Conservation (phyloP, 2,329 filamentous ascomycete genomes). For the Fusarium nanum region DNA sequence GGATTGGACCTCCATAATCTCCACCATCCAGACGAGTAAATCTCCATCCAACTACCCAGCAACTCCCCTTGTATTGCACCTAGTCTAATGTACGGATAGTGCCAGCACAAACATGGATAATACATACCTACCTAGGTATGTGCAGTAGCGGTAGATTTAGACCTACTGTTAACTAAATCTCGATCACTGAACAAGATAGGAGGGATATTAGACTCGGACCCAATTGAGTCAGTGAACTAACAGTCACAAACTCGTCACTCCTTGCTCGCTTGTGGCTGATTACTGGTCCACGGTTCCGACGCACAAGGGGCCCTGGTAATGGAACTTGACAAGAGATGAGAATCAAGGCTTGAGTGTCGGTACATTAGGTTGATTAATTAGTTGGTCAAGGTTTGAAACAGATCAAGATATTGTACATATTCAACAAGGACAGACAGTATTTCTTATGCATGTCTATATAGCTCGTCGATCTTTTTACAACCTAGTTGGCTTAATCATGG, state of each 20-base stretch:
- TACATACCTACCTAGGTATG: background rate
- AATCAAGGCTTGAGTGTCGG: constrained; percentile 2
- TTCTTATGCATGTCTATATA: background rate
- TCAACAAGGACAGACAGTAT: background rate
- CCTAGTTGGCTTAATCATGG: background rate
- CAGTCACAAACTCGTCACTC: constrained; percentile 2
- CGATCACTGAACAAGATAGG: constrained; percentile 31
- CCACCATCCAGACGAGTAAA: constrained; percentile 3
- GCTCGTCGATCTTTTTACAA: background rate
- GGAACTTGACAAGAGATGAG: background rate
- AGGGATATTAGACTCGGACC: background rate
- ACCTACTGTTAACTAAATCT: constrained; percentile 29
- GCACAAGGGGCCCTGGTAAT: constrained; percentile 5
- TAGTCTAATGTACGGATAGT: background rate
- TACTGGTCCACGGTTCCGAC: background rate
- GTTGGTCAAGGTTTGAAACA: constrained; percentile 2
- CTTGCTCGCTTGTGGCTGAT: background rate
- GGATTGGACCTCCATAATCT: constrained; percentile 8
- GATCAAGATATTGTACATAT: background rate
- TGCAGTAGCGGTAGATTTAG: constrained; percentile 5
- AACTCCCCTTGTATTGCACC: background rate
- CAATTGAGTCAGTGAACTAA: constrained; percentile 41
- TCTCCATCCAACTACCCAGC: constrained; percentile 17
- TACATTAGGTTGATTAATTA: background rate
- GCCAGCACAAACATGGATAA: background rate